A percentile compares a stretch with the other conserved stretches of the same genome.
phyloP scores from a whole-genome alignment of 2,329 filamentous ascomycete genomes.

The Calonectria hawksworthii region DNA sequence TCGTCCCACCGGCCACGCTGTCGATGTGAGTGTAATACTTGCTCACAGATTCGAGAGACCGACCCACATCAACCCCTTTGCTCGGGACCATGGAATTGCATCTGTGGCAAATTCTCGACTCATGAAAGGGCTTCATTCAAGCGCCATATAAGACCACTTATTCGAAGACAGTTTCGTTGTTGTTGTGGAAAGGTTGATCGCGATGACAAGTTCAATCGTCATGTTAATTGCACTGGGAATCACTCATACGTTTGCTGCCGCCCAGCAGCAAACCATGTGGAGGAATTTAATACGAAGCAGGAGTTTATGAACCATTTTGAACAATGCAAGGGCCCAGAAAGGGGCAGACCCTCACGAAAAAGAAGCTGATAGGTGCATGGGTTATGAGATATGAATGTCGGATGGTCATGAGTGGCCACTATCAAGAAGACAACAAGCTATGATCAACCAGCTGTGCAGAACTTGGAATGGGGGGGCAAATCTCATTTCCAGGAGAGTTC shows the following conservation, averaged over 20 bases:
- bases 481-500: neutral
- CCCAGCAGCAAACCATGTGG: neutral
- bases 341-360: neutral
- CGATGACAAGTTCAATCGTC: neutral
- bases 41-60: neutral
- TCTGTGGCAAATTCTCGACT: neutral
- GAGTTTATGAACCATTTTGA: neutral
- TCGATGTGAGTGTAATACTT: neutral
- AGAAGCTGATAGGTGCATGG: no score
- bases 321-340: neutral
- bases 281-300: neutral
- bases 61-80: neutral
- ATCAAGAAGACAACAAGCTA: no score
- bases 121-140: neutral
- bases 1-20: neutral
- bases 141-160: neutral
- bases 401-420: neutral
- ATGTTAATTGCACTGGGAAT: neutral
- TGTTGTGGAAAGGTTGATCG: neutral
- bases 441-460: neutral
- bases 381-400: neutral
- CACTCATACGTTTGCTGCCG: neutral
- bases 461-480: neutral
- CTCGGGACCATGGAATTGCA: neutral
- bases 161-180: neutral